These are phyloP conservation scores for Citrus cavaleriei DNA, from an alignment of 345 rosid species.

Conservation along the genomic window DNA sequence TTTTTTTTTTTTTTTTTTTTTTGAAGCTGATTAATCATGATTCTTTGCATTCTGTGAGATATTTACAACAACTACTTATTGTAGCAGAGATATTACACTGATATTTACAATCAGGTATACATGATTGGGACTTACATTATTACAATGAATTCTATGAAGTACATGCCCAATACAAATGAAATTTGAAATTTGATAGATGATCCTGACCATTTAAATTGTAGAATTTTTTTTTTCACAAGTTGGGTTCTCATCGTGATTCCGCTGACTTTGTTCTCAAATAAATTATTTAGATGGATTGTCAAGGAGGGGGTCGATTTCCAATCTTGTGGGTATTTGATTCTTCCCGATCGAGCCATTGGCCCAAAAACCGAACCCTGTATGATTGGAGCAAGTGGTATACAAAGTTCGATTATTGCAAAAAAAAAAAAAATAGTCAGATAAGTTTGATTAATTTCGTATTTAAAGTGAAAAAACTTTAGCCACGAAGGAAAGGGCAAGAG, in stretches of 20 bases:
- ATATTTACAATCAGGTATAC: too few species aligned
- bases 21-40: too few species aligned
- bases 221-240: background rate
- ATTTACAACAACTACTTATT: too few species aligned
- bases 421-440: background rate
- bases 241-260: background rate
- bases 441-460: background rate
- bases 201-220: background rate
- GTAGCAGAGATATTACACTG: too few species aligned
- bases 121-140: too few species aligned
- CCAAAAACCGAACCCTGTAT: background rate
- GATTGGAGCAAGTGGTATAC: background rate
- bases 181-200: background rate
- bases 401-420: background rate
- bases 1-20: too few species aligned
- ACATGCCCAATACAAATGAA: too few species aligned
- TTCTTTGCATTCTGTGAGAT: too few species aligned
- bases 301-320: background rate
- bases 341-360: background rate
- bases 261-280: background rate
- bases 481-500: constrained; percentile 3
- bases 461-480: constrained; percentile 8
- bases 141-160: too few species aligned
- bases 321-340: background rate
- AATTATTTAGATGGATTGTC: background rate